Conservation (phyloP, 495 filamentous ascomycete species). For the Physcia stellaris region DNA sequence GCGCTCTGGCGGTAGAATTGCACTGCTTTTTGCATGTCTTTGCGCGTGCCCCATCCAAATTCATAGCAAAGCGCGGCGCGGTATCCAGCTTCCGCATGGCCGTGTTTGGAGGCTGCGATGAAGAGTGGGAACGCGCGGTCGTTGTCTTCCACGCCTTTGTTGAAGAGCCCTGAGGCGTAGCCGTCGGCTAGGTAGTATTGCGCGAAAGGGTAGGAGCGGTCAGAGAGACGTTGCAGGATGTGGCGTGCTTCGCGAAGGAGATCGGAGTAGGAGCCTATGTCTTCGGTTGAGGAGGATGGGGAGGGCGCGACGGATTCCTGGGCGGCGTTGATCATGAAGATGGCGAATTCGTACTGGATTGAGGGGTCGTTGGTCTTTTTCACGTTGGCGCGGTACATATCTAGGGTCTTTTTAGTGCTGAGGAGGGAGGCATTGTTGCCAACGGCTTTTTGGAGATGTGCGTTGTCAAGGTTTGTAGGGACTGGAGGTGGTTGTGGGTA, state of each 20-base stretch:
- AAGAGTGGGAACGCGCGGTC: slow-evolving; percentile 86
- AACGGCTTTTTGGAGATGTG: slow-evolving; percentile 58
- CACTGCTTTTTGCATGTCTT: slow-evolving; percentile 77
- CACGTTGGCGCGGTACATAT: slow-evolving; percentile 93
- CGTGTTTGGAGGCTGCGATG: slow-evolving; percentile 87
- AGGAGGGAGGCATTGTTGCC: slow-evolving; percentile 81
- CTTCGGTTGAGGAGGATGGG: slow-evolving; percentile 29
- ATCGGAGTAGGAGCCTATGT: slow-evolving; percentile 40
- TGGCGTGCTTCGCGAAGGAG: slow-evolving; percentile 76
- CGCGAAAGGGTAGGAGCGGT: slow-evolving; percentile 83
- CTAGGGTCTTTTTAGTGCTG: slow-evolving; percentile 78
- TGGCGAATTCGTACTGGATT: slow-evolving; percentile 86
- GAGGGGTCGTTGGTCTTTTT: slow-evolving; percentile 88
- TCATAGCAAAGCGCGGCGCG: slow-evolving; percentile 91
- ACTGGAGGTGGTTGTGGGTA: slow-evolving; percentile 78
- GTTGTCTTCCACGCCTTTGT: slow-evolving; percentile 80
- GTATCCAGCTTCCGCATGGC: slow-evolving; percentile 92
- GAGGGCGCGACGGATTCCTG: slow-evolving; percentile 40
- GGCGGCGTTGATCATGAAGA: slow-evolving; percentile 81
- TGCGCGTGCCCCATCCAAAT: slow-evolving; percentile 90
- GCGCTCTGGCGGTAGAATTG: slow-evolving; percentile 86
- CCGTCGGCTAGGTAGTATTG: slow-evolving; percentile 97
- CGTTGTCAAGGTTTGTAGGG: slow-evolving; percentile 62
- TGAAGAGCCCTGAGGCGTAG: slow-evolving; percentile 86
- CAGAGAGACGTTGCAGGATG: slow-evolving; percentile 74